phyloP scores from a whole-genome alignment of 2,329 filamentous ascomycete genomes.

The Arthrocladium fulminans region DNA sequence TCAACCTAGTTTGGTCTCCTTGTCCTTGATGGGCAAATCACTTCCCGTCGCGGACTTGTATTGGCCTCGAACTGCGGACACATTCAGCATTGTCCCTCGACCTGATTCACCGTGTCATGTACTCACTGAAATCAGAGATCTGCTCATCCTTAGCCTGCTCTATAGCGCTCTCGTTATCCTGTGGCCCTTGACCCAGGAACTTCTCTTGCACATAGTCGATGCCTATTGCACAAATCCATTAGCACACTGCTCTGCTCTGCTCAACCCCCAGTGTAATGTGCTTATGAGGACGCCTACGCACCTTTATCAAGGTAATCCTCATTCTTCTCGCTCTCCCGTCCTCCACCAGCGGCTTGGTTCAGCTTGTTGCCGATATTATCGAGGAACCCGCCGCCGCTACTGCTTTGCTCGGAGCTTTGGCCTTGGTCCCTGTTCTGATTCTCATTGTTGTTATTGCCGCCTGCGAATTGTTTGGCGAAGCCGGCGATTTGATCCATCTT shows the following conservation, averaged over 20 bases:
- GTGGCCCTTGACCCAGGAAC: conserved; percentile 58
- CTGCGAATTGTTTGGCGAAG: conserved; percentile 18
- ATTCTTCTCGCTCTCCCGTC: conserved; percentile 66
- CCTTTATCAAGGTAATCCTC: conserved; percentile 78
- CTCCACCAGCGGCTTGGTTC: conserved; percentile 63
- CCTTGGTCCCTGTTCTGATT: conserved; percentile 7
- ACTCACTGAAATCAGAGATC: conserved; percentile 57
- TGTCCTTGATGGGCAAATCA: conserved; percentile 63
- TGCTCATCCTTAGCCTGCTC: conserved; percentile 80
- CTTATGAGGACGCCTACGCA: conserved; percentile 29
- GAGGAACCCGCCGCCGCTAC: conserved; percentile 38
- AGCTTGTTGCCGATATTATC: conserved; percentile 60
- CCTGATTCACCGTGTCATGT: neutral
- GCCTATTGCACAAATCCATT: conserved; percentile 43
- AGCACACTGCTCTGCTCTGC: neutral
- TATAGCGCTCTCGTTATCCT: conserved; percentile 61
- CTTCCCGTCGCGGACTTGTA: conserved; percentile 62
- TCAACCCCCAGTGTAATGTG: neutral
- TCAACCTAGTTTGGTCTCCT: conserved; percentile 41
- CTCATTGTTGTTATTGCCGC: conserved; percentile 14
- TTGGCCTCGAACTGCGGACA: conserved; percentile 12
- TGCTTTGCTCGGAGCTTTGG: conserved; percentile 18
- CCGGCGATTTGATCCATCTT: conserved; percentile 14
- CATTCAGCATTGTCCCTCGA: neutral
- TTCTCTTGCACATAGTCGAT: conserved; percentile 72